These are phyloP conservation scores for Sarocladium brachiariae DNA, from an alignment of 2,329 filamentous ascomycete species.

Conservation along the genomic window DNA sequence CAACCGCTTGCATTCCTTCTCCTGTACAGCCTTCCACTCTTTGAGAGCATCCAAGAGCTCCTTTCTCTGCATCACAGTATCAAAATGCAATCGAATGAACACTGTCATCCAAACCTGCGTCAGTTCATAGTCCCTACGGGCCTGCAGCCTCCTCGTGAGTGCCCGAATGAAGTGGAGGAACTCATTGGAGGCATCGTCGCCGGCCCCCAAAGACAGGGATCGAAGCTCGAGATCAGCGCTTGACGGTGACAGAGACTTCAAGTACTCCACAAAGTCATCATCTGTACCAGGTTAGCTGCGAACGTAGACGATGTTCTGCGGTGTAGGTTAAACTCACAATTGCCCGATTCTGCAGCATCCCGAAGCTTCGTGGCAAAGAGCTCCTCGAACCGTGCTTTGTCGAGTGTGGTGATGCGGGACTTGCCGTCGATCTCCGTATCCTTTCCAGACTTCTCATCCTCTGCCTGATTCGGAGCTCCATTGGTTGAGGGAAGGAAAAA, in stretches of 20 bases:
- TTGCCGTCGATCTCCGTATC: constrained; percentile 23
- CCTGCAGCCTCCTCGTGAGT: constrained; percentile 61
- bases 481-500: constrained; percentile 80
- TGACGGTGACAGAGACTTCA: constrained; percentile 75
- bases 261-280: constrained; percentile 63
- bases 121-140: constrained; percentile 81
- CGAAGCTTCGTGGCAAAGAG: constrained; percentile 52
- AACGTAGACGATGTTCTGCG: constrained; percentile 7
- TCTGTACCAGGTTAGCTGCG: constrained; percentile 33
- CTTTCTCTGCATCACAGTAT: constrained; percentile 44
- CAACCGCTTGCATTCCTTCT: constrained; percentile 62
- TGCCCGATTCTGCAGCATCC: constrained; percentile 42
- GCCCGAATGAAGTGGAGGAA: constrained; percentile 74
- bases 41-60: constrained; percentile 51
- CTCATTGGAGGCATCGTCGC: constrained; percentile 54
- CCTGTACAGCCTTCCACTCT: constrained; percentile 67
- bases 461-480: constrained; percentile 24
- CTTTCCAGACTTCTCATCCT: constrained; percentile 18
- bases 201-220: constrained; percentile 51
- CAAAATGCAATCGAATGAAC: constrained; percentile 73
- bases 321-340: constrained; percentile 46
- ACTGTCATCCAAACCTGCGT: constrained; percentile 97
- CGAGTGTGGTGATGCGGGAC: constrained; percentile 64
- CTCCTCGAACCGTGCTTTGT: constrained; percentile 50
- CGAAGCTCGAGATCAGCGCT: constrained; percentile 87